Evolutionary conservation across 1,284 basidiomycete species (phyloP), one percentile per base, ranked within the genome.

Genomic region (Ustilago sp.): DNA sequence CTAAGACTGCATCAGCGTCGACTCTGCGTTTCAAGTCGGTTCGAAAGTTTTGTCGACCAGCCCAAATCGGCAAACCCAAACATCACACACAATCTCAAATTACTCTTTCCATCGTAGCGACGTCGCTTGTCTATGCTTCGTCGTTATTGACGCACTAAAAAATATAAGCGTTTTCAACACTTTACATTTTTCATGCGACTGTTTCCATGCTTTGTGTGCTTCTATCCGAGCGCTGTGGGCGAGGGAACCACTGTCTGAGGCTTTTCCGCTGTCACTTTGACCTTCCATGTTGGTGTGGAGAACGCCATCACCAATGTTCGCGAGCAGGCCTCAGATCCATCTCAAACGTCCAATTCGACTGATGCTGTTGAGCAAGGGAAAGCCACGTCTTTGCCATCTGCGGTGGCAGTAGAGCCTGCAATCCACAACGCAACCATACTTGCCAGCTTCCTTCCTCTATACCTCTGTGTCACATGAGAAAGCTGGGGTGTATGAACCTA

Each of bases 311-410:
- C 70, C 70, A 83, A 15, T 83, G 78, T 50, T 83, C 81, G 17
- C 70, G 68, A 47, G 81, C 80, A 1, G 81, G 80, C 0, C 81
- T 63, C 8, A 83, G 60, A 41, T 83, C 81, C 54, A 83, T 48
- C 55, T 83, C 81, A 39, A 74, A 72, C 0, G 80, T 83, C 81
- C 81, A 83, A 11, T 57, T 59, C 9, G 68, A 69, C 0, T 59
- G 71, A 53, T 76, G 66, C 41, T 83, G 81, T 36, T 79, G 79
- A 11, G 81, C 81, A 11, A 83, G 68, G 50, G 81, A 83, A 8
- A 81, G 63, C 77, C 77, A 83, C 0, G 74, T 69, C 68, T 83
- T 83, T n/a, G 79, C 79, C 77, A 80, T 78, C 39, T 83, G 78
- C 13, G 69, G 61, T 2, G 80, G 79, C 5, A 72, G 59, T 34